phyloP scores from a whole-genome alignment of 2,329 filamentous ascomycete genomes.

The Colletotrichum karsti region DNA sequence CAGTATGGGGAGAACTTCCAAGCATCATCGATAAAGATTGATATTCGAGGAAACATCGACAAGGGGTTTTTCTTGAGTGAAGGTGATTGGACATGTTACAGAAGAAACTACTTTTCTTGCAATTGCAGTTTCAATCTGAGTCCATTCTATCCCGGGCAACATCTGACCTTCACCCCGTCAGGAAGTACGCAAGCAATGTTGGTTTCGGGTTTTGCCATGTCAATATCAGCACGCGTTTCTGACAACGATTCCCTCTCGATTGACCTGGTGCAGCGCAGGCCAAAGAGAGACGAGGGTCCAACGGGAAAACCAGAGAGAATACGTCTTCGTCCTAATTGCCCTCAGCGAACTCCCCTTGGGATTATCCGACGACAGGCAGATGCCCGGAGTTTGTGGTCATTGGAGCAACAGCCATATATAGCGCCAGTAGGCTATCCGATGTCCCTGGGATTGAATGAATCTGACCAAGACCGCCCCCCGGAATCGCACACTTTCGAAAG shows the following conservation, averaged over 20 bases:
- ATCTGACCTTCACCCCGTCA: constrained; percentile 59
- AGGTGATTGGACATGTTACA: constrained; percentile 90
- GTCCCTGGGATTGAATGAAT: too few species aligned
- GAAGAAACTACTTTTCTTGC: constrained; percentile 90
- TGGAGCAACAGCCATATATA: too few species aligned
- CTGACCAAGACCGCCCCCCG: too few species aligned
- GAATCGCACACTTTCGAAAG: constrained; percentile 82
- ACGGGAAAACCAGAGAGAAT: constrained; percentile 77
- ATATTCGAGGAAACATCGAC: constrained; percentile 83
- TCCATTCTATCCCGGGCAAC: constrained; percentile 58
- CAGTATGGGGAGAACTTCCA: too few species aligned
- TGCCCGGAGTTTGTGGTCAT: too few species aligned
- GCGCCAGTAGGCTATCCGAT: too few species aligned
- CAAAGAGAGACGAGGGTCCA: constrained; percentile 89
- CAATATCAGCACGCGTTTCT: constrained; percentile 84
- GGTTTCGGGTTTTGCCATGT: constrained; percentile 82
- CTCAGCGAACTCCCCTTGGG: constrained; percentile 53
- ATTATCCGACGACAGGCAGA: too few species aligned
- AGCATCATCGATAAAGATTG: constrained; percentile 69
- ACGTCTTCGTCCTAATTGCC: constrained; percentile 72
- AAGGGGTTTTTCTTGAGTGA: constrained; percentile 89
- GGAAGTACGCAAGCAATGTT: constrained; percentile 65
- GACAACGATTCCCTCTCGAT: constrained; percentile 79
- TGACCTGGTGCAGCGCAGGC: constrained; percentile 89
- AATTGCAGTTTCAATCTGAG: constrained; percentile 79